A percentile compares a stretch with the other conserved stretches of the same genome.
These are phyloP conservation scores for Alnus glutinosa DNA, from an alignment of 306 rosid species.

Conservation along the genomic window DNA sequence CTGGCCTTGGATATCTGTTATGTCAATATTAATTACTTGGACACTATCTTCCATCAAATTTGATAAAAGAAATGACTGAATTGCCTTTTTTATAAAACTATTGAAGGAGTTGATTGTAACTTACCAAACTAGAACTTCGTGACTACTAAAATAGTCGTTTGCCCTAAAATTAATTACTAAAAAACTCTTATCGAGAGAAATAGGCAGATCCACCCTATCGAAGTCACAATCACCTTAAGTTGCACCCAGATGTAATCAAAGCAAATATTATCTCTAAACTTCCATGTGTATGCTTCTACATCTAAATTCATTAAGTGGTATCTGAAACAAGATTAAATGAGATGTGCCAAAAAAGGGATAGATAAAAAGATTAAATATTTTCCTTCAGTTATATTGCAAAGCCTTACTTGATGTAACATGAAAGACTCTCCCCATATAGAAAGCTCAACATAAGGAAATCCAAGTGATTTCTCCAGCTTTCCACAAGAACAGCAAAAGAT, in stretches of 20 bases:
- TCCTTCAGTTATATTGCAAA: constrained; percentile 4
- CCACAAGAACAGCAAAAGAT: constrained; percentile 65
- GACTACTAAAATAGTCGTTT: neutral
- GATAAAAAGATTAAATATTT: neutral
- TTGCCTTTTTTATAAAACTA: no score
- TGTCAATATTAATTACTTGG: neutral
- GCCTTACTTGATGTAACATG: constrained; percentile 91
- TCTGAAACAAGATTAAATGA: neutral
- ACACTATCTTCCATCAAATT: neutral
- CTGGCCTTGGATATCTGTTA: neutral
- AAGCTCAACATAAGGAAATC: constrained; percentile 56
- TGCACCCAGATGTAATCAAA: neutral
- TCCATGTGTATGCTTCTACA: neutral
- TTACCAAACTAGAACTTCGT: neutral
- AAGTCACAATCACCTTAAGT: neutral
- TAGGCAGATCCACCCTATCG: neutral
- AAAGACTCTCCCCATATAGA: constrained; percentile 91
- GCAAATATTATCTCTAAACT: neutral
- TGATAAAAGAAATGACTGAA: no score
- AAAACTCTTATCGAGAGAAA: neutral
- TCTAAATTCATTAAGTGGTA: constrained; percentile 7
- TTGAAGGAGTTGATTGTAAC: neutral
- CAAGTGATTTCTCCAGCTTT: constrained; percentile 64
- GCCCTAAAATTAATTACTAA: neutral
- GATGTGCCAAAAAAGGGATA: neutral